Evolutionary conservation across 768 basidiomycete species (phyloP).

Genomic region (Daedaleopsis sinensis): DNA sequence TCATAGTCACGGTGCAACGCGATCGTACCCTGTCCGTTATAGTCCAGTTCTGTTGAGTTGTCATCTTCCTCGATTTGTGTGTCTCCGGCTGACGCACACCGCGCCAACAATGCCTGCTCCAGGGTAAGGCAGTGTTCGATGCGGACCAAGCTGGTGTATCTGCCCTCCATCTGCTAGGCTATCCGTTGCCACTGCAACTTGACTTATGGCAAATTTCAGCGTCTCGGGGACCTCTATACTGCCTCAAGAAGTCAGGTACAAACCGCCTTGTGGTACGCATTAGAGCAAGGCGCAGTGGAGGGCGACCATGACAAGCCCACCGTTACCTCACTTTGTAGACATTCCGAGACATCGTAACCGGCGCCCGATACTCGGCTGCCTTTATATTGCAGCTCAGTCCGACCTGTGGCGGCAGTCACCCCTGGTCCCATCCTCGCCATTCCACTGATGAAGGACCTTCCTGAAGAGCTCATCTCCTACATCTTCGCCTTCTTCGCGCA

Average conservation of each 20-base stretch:
- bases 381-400: constrained; percentile 8
- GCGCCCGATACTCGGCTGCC: constrained; percentile 10
- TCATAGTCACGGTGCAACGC: neutral
- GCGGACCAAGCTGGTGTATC: constrained; percentile 6
- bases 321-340: constrained; percentile 2
- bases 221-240: neutral
- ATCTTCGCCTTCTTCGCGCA: constrained; percentile 10
- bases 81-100: neutral
- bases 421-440: neutral
- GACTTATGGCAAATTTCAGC: neutral
- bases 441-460: constrained; percentile 11
- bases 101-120: neutral
- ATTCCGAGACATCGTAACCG: constrained; percentile 4
- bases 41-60: neutral
- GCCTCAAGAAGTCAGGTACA: neutral
- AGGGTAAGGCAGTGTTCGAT: neutral
- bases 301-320: constrained; percentile 9
- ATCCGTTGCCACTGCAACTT: neutral
- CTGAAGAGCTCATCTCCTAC: constrained; percentile 16
- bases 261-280: constrained; percentile 9
- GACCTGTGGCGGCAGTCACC: neutral
- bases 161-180: neutral
- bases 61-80: neutral
- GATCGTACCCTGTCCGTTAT: neutral
- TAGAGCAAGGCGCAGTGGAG: neutral